A percentile compares a stretch with the other conserved stretches of the same genome.
These are phyloP conservation scores for Zymoseptoria crescenta DNA, from an alignment of 2,329 filamentous ascomycete species.

Conservation along the genomic window DNA sequence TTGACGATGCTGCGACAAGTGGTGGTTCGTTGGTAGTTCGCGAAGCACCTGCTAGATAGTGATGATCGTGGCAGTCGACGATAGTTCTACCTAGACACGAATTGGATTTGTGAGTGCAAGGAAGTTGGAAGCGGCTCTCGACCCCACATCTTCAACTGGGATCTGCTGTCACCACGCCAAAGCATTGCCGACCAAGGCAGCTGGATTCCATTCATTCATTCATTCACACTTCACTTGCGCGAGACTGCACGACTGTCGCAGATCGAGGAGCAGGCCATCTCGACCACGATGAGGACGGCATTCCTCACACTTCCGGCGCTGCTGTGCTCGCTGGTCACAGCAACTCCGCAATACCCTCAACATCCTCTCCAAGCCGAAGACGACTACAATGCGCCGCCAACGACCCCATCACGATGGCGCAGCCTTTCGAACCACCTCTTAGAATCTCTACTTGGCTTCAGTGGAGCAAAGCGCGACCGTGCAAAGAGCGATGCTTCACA, in stretches of 20 bases:
- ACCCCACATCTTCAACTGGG: background rate
- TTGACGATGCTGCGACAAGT: too few relatives aligned
- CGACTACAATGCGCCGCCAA: background rate
- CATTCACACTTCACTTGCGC: background rate
- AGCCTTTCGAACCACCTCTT: slow-evolving; percentile 9
- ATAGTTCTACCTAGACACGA: too few relatives aligned
- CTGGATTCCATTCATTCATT: background rate
- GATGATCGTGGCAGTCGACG: too few relatives aligned
- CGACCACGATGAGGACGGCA: background rate
- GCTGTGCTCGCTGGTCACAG: slow-evolving; percentile 9
- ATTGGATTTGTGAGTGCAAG: too few relatives aligned
- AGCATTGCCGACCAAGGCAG: background rate
- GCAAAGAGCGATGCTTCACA: background rate
- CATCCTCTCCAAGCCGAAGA: slow-evolving; percentile 5
- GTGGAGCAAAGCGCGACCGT: background rate
- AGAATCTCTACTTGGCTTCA: slow-evolving; percentile 9
- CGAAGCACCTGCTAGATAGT: too few relatives aligned
- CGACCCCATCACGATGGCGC: slow-evolving; percentile 11
- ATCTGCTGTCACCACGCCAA: background rate
- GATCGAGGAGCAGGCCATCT: background rate
- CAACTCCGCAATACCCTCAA: slow-evolving; percentile 7
- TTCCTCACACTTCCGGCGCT: slow-evolving; percentile 9
- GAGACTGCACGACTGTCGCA: background rate
- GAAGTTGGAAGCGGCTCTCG: too few relatives aligned
- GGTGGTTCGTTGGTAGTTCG: too few relatives aligned